Base-by-base conservation (phyloP, 1,284 basidiomycete species). In the Malassezia yamatoensis region DNA sequence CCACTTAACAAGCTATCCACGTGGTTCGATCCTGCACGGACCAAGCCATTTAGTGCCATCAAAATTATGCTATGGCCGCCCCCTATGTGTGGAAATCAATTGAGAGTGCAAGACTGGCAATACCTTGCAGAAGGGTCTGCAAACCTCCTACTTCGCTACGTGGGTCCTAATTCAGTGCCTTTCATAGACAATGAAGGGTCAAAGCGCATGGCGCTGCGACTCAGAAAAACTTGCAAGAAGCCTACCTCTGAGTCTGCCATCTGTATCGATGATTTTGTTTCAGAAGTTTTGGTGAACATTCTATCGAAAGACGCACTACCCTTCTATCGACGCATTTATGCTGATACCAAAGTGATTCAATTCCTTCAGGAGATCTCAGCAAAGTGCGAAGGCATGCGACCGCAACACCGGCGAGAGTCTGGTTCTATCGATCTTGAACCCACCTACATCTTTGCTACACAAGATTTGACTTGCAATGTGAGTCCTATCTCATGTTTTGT, bases 111-210 rank as follows among this genome's bases (percentile, higher is more conserved):
- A 15, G 32, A 57, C 29, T 57, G 54, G 54, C 8, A 5, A 9
- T 57, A 57, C 39, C 18, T 51, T 1, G 54, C 54, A 1, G 54
- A 57, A 32, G 54, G 54, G 3, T 49, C 35, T 2, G 54, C 54
- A 11, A 57, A 57, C 33, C 16, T 57, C 1, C 2, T 57, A 24
- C 15, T 47, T 4, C 34, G 54, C 4, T 57, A 57, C 20, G 24
- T 16, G 10, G 54, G 54, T 1, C 49, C 49, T 9, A 2, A 20
- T 18, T 15, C 18, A 2, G 20, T 34, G 29, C 54, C 49, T 0
- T 51, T 47, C 35, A 35, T 44, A 0, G 15, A 41, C 36, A 16
- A 18, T 7, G 3, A 2, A 24, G 16, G 41, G 5, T 12, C 20
- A 24, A 43, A 18, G 15, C 20, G 34, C n/a, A 4, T 51, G 2